These are phyloP conservation scores for Eragrostis curvula DNA, from an alignment of 176 grass and related monocot genomes.

Conservation along the genomic window DNA sequence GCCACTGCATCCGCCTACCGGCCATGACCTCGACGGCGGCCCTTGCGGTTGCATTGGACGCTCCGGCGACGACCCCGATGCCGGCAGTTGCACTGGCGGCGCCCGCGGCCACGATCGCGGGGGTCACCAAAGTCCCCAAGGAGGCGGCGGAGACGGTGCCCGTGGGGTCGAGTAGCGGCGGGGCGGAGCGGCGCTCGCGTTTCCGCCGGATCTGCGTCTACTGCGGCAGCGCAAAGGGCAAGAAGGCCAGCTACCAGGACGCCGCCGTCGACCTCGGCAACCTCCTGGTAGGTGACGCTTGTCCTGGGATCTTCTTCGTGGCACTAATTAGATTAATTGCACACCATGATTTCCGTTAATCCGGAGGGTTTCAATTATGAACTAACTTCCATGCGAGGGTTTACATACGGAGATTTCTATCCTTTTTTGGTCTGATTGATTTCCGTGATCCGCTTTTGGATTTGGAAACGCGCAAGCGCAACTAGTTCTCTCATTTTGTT, in stretches of 20 bases:
- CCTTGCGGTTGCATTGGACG: slow-evolving; percentile 13
- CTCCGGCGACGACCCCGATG: slow-evolving; percentile 59
- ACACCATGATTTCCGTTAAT: background rate
- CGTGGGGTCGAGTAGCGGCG: background rate
- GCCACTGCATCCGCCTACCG: slow-evolving; percentile 44
- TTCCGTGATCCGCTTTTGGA: no score
- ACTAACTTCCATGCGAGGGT: background rate
- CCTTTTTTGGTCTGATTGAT: no score
- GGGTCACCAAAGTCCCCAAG: background rate
- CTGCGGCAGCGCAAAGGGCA: slow-evolving; percentile 88
- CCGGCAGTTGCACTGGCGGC: slow-evolving; percentile 8
- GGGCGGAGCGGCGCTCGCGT: slow-evolving; percentile 48
- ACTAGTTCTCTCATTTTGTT: background rate
- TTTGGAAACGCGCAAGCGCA: no score
- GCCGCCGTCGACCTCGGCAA: slow-evolving; percentile 86
- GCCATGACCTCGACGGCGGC: slow-evolving; percentile 30
- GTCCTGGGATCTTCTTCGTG: no score
- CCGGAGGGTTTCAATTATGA: background rate
- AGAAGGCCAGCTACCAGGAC: slow-evolving; percentile 78
- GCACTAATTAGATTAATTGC: no score
- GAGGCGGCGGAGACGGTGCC: background rate
- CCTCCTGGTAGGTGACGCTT: slow-evolving; percentile 59
- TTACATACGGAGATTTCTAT: no score
- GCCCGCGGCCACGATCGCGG: background rate
- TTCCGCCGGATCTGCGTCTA: slow-evolving; percentile 96